Conservation (phyloP, 2,329 filamentous ascomycete species). For the Claviceps capensis region DNA sequence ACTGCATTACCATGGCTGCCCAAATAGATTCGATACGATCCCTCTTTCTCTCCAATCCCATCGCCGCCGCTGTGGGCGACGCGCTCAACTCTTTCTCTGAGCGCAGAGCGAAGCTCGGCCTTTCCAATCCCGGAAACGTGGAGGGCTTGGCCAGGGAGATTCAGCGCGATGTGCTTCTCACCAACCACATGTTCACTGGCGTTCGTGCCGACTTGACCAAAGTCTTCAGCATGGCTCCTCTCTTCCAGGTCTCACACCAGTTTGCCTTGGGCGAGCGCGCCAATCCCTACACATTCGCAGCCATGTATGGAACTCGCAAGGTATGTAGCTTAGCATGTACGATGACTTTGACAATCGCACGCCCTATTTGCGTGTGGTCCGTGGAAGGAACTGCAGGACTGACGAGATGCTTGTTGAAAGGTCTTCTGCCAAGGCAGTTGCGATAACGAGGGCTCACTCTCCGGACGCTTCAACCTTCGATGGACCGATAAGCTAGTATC, state of each 20-base stretch:
- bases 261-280: constrained; percentile 89
- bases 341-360: neutral
- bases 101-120: constrained; percentile 72
- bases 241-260: constrained; percentile 96
- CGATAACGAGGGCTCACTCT: constrained; percentile 82
- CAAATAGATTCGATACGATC: constrained; percentile 39
- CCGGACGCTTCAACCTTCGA: constrained; percentile 84
- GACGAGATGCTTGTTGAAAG: constrained; percentile 29
- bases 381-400: neutral
- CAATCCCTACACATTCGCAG: constrained; percentile 90
- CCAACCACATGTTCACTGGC: constrained; percentile 93
- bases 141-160: constrained; percentile 86
- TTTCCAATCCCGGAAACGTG: constrained; percentile 84
- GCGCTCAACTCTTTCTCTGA: constrained; percentile 71
- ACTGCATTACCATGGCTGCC: constrained; percentile 34
- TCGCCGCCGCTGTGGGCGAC: constrained; percentile 58
- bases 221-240: constrained; percentile 80
- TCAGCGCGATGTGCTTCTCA: constrained; percentile 89
- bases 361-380: too few relatives aligned
- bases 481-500: constrained; percentile 70
- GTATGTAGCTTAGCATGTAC: constrained; percentile 30
- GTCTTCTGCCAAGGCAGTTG: constrained; percentile 91
- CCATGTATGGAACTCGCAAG: constrained; percentile 85
- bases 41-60: constrained; percentile 60
- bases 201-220: constrained; percentile 94